Evolutionary conservation across 371 early-diverging fungal species (phyloP).

Genomic region (Blakeslea trispora): DNA sequence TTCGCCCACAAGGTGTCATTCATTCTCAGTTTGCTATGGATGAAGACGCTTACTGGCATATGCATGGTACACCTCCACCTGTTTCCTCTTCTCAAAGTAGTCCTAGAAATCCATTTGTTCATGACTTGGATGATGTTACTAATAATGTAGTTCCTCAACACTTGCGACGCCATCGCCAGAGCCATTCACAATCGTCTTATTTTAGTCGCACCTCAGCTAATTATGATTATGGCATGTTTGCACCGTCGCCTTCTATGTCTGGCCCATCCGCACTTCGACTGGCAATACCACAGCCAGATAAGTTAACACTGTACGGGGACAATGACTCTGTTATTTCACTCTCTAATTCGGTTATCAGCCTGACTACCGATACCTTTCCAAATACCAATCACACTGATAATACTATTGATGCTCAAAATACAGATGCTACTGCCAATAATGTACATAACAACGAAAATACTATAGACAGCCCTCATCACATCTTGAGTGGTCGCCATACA

Average conservation of each 20-base stretch:
- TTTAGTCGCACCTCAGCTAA: constrained; percentile 14
- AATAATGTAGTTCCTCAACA: constrained; percentile 23
- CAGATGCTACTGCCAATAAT: background rate
- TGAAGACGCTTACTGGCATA: constrained; percentile 9
- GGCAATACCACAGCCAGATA: background rate
- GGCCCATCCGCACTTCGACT: constrained; percentile 4
- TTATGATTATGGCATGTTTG: constrained; percentile 9
- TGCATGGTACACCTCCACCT: constrained; percentile 1
- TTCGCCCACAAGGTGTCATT: background rate
- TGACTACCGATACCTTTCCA: background rate
- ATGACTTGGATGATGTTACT: constrained; percentile 38
- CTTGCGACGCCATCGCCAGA: background rate
- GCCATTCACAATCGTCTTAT: constrained; percentile 42
- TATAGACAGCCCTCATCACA: constrained; percentile 10
- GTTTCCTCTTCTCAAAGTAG: constrained; percentile 1
- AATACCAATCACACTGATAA: background rate
- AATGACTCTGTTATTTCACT: constrained; percentile 10
- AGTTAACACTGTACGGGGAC: background rate
- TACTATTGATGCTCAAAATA: constrained; percentile 1
- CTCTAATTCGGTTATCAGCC: constrained; percentile 24
- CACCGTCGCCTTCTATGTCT: constrained; percentile 7
- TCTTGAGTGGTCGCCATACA: constrained; percentile 1
- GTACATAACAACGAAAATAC: background rate
- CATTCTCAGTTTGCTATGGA: constrained; percentile 18
- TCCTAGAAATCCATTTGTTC: constrained; percentile 12